Base-by-base conservation (phyloP, 441 rosid species). In the Adansonia rubrostipa region DNA sequence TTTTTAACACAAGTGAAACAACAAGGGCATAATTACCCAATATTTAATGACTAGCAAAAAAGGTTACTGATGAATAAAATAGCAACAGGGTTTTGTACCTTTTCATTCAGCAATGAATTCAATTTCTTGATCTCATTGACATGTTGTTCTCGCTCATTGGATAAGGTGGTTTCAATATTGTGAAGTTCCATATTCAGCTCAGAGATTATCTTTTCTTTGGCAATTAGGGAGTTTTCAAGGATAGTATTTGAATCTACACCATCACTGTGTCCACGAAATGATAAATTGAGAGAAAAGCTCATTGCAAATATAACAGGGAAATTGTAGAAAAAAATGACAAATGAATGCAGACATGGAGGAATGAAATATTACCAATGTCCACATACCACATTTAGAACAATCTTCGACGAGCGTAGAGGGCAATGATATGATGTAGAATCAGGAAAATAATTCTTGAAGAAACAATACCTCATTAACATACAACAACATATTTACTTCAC, bases 111-210 rank as follows among this genome's bases (percentile, higher is more conserved):
- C 73, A 86, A 24, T 8, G 85, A 86, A 81, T 92, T 93, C 88
- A 95, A 84, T 81, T 89, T 93, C 87, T 93, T 97, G 62, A 91
- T 87, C 90, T 93, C 98, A 22, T 82, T 82, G 82, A 93, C 85
- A 80, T 97, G 95, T 82, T 87, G 90, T 82, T 91, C 99, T 76
- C 97, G 92, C 85, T 92, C 99, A 89, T 82, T 79, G 19, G 97
- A 87, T 82, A 95, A 86, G 73, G 93, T 84, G 77, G 89, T 89
- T 87, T 95, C 99, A 81, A 95, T 86, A 79, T 86, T 90, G 88
- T 93, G 97, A 80, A 97, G 94, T 82, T 97, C 99, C 90, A 85
- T 87, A 78, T 95, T 97, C 80, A 97, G 91, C 85, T 97, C 98
- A 8, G 99, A 93, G 66, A 97, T 92, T 76, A 97, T 86, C 89